Percentiles rank a stretch among this genome's conserved stretches.
These are phyloP conservation scores for Xylaria sp. DNA, from an alignment of 2,329 filamentous ascomycete species.

Conservation along the genomic window DNA sequence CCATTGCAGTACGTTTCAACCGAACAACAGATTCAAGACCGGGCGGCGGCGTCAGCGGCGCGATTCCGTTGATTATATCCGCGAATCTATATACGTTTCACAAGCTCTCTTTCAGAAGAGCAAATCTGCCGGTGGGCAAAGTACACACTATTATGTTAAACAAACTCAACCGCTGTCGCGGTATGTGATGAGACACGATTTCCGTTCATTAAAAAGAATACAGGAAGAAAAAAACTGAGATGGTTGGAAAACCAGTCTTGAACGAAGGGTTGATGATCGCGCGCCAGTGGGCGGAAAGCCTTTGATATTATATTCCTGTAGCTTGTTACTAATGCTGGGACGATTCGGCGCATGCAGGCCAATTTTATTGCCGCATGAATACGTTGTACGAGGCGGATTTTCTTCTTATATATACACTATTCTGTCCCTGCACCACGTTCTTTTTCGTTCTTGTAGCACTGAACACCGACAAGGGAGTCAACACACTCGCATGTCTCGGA, in stretches of 20 bases:
- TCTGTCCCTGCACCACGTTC: conserved; percentile 8
- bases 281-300: conserved; percentile 14
- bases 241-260: conserved; percentile 29
- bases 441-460: conserved; percentile 16
- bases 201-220: conserved; percentile 25
- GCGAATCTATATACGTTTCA: conserved; percentile 42
- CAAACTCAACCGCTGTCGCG: conserved; percentile 39
- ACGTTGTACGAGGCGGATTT: conserved; percentile 33
- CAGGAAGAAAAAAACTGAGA: conserved; percentile 12
- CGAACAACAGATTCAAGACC: conserved; percentile 80
- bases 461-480: conserved; percentile 18
- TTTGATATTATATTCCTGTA: conserved; percentile 29
- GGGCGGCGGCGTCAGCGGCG: conserved; percentile 58
- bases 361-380: conserved; percentile 29
- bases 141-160: conserved; percentile 40
- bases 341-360: conserved; percentile 29
- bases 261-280: conserved; percentile 26
- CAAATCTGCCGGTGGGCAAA: conserved; percentile 34
- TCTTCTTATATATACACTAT: conserved; percentile 10
- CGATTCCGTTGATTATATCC: conserved; percentile 53
- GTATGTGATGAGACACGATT: conserved; percentile 45
- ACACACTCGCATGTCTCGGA: conserved; percentile 14
- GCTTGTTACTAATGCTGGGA: conserved; percentile 15
- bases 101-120: conserved; percentile 19
- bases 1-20: conserved; percentile 74